Evolutionary conservation across 371 early-diverging fungal species (phyloP).

Genomic region (Rhizopus sp.): DNA sequence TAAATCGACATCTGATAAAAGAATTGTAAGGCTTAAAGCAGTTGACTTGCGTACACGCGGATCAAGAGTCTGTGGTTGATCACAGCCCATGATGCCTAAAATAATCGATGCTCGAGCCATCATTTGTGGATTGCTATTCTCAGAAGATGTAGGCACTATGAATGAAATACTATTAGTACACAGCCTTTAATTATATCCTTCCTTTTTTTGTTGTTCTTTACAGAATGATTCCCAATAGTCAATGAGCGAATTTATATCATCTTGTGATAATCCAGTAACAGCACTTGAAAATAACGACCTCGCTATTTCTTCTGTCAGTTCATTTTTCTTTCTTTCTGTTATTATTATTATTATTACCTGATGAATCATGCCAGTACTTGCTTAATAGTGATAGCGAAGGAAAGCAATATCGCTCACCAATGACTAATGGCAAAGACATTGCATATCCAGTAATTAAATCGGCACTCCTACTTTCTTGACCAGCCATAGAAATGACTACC

Average conservation of each 20-base stretch:
- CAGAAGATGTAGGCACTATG: slow-evolving; percentile 64
- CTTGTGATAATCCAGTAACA: slow-evolving; percentile 40
- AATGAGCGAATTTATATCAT: slow-evolving; percentile 50
- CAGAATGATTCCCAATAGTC: slow-evolving; percentile 68
- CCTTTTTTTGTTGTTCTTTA: slow-evolving; percentile 26
- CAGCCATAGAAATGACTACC: slow-evolving; percentile 47
- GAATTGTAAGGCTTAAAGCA: slow-evolving; percentile 59
- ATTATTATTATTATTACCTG: slow-evolving; percentile 60
- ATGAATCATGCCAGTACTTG: slow-evolving; percentile 87
- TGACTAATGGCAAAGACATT: slow-evolving; percentile 52
- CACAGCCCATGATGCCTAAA: slow-evolving; percentile 72
- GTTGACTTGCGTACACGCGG: slow-evolving; percentile 55
- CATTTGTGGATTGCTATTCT: slow-evolving; percentile 55
- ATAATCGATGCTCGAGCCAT: slow-evolving; percentile 75
- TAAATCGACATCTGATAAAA: slow-evolving; percentile 49
- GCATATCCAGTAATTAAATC: slow-evolving; percentile 55
- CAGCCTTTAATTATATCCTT: neutral
- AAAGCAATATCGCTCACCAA: slow-evolving; percentile 55
- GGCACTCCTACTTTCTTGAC: slow-evolving; percentile 50
- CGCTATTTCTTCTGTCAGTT: slow-evolving; percentile 19
- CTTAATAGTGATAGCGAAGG: slow-evolving; percentile 78
- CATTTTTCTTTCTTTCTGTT: neutral
- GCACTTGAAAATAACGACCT: slow-evolving; percentile 49
- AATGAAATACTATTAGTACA: neutral
- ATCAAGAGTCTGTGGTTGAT: slow-evolving; percentile 54